Base-by-base conservation (phyloP, 2,329 filamentous ascomycete genomes). In the Pseudohalonectria lignicola region DNA sequence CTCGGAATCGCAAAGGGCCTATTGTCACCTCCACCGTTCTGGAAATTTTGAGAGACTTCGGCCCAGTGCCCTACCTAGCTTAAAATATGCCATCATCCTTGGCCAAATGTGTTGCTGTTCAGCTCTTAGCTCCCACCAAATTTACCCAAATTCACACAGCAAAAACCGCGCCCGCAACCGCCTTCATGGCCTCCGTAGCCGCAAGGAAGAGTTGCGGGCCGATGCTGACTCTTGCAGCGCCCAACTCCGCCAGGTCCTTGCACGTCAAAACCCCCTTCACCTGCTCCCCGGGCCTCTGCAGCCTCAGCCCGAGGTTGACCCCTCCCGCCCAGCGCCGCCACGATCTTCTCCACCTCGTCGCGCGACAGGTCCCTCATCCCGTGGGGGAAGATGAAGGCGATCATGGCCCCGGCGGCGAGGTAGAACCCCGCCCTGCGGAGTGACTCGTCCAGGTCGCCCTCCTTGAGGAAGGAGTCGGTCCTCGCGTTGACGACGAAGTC, bases 331-430 rank as follows among this genome's bases (percentile, higher is more conserved):
- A 71, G 57, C 16, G 50, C 64, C 19, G 50, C 44, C 4, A 60
- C 59, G 43, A 69, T 46, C 41, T 45, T 47, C 45, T 48, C 49
- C 1, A 67, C 55, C 43, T 70, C 66, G 3, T 51, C 57, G 33
- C 45, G 41, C 5, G 48, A 44, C 19, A 55, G 54, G 4, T 65
- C 49, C 10, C 26, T 34, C 40, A 47, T 48, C 4, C 51, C 45
- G 1, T 63, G 63, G 28, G 69, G 67, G 60, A 69, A 70, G 15
- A 75, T 63, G 51, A 68, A 74, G 0, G 68, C 60, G 3, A 62
- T 69, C 16, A 57, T 62, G 1, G 70, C 71, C 0, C 70, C 71
- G 4, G 68, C 69, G 2, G 56, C 61, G 6, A 74, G 51, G 47
- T 66, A 74, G 25, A 56, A 57, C 41, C 59, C 64, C 0, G 67